These are phyloP conservation scores for Castanea crenata DNA, from an alignment of 306 rosid genomes.

Conservation along the genomic window DNA sequence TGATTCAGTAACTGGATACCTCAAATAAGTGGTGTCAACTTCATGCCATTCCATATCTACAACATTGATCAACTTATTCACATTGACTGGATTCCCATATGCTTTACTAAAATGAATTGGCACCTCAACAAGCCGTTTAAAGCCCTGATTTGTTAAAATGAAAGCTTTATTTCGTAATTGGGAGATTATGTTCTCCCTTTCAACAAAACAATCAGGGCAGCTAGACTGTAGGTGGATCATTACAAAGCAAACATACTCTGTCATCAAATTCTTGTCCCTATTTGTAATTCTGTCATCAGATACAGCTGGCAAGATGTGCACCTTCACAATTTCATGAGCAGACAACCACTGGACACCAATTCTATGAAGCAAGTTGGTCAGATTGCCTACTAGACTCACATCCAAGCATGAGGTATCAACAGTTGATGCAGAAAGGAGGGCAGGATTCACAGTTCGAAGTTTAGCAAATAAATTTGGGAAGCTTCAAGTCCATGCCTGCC, in stretches of 20 bases:
- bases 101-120: constrained; percentile 77
- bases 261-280: constrained; percentile 51
- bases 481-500: constrained; percentile 55
- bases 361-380: constrained; percentile 55
- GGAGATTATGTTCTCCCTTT: constrained; percentile 60
- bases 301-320: constrained; percentile 74
- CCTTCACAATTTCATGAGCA: constrained; percentile 82
- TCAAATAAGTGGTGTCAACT: constrained; percentile 67
- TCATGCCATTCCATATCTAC: constrained; percentile 73
- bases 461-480: constrained; percentile 64
- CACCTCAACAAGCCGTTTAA: constrained; percentile 58
- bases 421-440: constrained; percentile 53
- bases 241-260: constrained; percentile 76
- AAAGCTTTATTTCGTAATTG: constrained; percentile 54
- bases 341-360: constrained; percentile 86
- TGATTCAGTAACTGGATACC: constrained; percentile 60
- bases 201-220: constrained; percentile 66
- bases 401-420: constrained; percentile 42
- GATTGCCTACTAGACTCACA: constrained; percentile 40
- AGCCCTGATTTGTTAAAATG: constrained; percentile 73
- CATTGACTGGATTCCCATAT: constrained; percentile 68
- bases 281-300: constrained; percentile 39
- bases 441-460: constrained; percentile 69
- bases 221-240: constrained; percentile 74
- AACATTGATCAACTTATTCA: constrained; percentile 55